A percentile compares a stretch with the other conserved stretches of the same genome.
phyloP scores from a whole-genome alignment of 2,329 filamentous ascomycete genomes.

The Zopfia rhizophila region DNA sequence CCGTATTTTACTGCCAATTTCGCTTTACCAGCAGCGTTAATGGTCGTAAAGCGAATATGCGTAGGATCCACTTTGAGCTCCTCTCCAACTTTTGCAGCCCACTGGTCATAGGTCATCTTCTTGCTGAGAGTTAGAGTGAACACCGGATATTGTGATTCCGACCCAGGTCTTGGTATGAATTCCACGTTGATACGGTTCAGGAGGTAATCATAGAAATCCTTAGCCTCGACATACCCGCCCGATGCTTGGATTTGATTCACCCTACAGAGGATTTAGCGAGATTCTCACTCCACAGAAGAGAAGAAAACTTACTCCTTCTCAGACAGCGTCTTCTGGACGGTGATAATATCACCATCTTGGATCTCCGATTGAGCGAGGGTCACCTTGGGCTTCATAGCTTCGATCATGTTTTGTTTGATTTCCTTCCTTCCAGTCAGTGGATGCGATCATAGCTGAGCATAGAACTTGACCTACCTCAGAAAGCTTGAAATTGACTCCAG shows the following conservation, averaged over 20 bases:
- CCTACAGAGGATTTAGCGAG: slow-evolving; percentile 28
- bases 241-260: slow-evolving; percentile 39
- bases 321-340: slow-evolving; percentile 78
- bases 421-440: slow-evolving; percentile 64
- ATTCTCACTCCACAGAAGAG: not conserved
- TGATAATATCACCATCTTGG: slow-evolving; percentile 96
- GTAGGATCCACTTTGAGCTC: slow-evolving; percentile 81
- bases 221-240: slow-evolving; percentile 72
- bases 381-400: slow-evolving; percentile 89
- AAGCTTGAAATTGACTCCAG: slow-evolving; percentile 76
- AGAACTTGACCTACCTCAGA: slow-evolving; percentile 72
- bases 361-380: slow-evolving; percentile 91
- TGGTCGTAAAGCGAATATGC: slow-evolving; percentile 90
- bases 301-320: slow-evolving; percentile 55
- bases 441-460: not conserved
- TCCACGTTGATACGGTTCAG: slow-evolving; percentile 82
- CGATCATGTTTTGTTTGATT: slow-evolving; percentile 98
- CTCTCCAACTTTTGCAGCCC: slow-evolving; percentile 84
- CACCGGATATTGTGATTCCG: slow-evolving; percentile 66
- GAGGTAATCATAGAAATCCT: slow-evolving; percentile 92
- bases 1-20: slow-evolving; percentile 81
- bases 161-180: slow-evolving; percentile 74
- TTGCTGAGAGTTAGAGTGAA: slow-evolving; percentile 85
- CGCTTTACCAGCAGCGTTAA: slow-evolving; percentile 81
- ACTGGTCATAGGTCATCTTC: slow-evolving; percentile 89